Evolutionary conservation across 345 rosid genomes (phyloP).

Genomic region (Sonneratia caseolaris): DNA sequence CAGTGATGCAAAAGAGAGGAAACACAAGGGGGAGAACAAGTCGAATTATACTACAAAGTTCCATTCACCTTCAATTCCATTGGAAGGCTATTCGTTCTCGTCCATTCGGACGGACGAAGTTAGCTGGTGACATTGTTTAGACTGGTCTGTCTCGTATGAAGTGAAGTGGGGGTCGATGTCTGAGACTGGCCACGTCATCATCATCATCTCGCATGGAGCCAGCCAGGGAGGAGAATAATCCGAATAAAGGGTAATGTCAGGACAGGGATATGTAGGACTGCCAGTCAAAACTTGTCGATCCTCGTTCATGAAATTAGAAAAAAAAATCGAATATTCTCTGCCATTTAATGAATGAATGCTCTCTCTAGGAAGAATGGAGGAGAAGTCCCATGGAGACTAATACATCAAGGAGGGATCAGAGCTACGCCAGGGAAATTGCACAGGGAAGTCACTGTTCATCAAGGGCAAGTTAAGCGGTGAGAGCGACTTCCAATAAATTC

Average conservation of each 20-base stretch:
- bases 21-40: too few species aligned
- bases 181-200: conserved; percentile 4
- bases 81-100: too few species aligned
- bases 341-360: conserved; percentile 6
- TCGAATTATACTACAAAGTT: too few species aligned
- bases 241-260: conserved; percentile 10
- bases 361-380: neutral
- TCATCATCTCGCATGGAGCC: neutral
- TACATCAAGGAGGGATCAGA: neutral
- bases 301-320: conserved; percentile 18
- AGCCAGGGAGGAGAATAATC: conserved; percentile 5
- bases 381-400: neutral
- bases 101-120: too few species aligned
- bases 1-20: too few species aligned
- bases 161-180: too few species aligned
- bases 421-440: neutral
- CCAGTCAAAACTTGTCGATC: conserved; percentile 15
- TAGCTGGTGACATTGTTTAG: too few species aligned
- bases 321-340: conserved; percentile 25
- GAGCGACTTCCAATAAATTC: conserved; percentile 18
- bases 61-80: too few species aligned
- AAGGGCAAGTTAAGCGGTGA: neutral
- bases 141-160: too few species aligned
- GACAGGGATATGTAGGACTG: conserved; percentile 13
- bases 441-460: conserved; percentile 25